A percentile compares a stretch with the other conserved stretches of the same genome.
Conservation (phyloP, 2,329 filamentous ascomycete species). For the Phoma herbarum region DNA sequence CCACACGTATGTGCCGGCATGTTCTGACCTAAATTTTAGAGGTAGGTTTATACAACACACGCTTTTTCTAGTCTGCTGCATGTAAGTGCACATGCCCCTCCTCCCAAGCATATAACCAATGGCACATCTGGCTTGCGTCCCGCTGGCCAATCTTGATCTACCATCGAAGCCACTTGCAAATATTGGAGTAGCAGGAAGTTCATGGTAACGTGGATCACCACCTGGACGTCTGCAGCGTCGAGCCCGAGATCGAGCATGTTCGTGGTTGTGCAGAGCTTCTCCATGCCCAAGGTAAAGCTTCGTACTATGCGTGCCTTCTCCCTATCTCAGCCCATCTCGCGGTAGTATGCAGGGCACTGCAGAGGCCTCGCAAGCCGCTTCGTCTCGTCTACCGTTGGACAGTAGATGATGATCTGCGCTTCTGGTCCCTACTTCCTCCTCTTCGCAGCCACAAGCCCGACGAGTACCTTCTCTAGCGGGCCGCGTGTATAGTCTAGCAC, state of each 20-base stretch:
- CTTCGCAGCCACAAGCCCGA: background rate
- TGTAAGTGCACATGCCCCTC: no score
- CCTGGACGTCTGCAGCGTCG: no score
- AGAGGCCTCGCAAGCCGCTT: conserved; percentile 7
- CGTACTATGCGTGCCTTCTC: conserved; percentile 2
- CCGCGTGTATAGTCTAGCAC: background rate
- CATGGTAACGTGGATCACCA: background rate
- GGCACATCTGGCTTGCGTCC: background rate
- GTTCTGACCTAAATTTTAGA: no score
- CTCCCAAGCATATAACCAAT: background rate
- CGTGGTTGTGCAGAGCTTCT: background rate
- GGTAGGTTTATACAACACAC: no score
- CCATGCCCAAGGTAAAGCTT: background rate
- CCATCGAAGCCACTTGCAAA: no score
- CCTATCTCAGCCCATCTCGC: conserved; percentile 1
- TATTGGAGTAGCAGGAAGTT: no score
- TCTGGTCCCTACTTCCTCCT: background rate
- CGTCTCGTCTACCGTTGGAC: conserved; percentile 3
- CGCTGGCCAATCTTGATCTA: no score
- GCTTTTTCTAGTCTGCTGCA: no score
- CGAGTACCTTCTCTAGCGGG: background rate
- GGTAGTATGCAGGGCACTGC: conserved; percentile 6
- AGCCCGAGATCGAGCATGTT: no score
- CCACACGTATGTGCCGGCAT: no score
- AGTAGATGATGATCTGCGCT: conserved; percentile 8